Percentiles rank a stretch among this genome's conserved stretches.
These are phyloP conservation scores for Dendrocalamus sinicus DNA, from an alignment of 176 grass and related monocot genomes.

Conservation along the genomic window DNA sequence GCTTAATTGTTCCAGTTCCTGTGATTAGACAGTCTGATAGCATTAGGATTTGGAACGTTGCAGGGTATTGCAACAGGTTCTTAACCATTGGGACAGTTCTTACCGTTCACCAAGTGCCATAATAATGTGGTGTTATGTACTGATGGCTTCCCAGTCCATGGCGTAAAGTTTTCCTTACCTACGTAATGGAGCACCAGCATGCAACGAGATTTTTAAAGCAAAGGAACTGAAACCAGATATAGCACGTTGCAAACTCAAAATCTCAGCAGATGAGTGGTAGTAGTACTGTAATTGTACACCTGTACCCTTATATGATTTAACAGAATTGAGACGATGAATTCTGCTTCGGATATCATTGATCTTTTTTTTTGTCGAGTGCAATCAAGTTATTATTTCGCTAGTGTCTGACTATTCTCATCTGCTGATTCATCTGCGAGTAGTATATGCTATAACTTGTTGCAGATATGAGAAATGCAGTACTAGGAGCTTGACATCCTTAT, in stretches of 20 bases:
- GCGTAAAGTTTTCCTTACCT: constrained; percentile 57
- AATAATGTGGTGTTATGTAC: constrained; percentile 50
- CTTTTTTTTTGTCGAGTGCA: not conserved
- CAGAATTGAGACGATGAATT: not conserved
- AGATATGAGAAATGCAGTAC: not conserved
- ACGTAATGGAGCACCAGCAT: not conserved
- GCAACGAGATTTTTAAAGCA: constrained; percentile 1
- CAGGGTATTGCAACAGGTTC: not conserved
- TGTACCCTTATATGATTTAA: not conserved
- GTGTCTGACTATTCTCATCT: not conserved
- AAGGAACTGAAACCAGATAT: not conserved
- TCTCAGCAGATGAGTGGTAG: not conserved
- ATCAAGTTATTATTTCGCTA: not conserved
- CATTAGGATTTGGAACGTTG: not conserved
- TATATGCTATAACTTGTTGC: not conserved
- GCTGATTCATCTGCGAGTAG: not conserved
- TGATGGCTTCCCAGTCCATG: constrained; percentile 62
- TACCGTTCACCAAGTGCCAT: constrained; percentile 60
- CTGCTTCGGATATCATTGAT: not conserved
- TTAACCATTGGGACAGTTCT: not conserved
- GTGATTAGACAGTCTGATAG: constrained; percentile 15
- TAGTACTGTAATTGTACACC: not conserved
- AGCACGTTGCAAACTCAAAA: not conserved
- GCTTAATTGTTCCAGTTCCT: constrained; percentile 60
- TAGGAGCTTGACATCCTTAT: not conserved